Conservation (phyloP, 169 alveolate species). For the Amoebophrya sp. region DNA sequence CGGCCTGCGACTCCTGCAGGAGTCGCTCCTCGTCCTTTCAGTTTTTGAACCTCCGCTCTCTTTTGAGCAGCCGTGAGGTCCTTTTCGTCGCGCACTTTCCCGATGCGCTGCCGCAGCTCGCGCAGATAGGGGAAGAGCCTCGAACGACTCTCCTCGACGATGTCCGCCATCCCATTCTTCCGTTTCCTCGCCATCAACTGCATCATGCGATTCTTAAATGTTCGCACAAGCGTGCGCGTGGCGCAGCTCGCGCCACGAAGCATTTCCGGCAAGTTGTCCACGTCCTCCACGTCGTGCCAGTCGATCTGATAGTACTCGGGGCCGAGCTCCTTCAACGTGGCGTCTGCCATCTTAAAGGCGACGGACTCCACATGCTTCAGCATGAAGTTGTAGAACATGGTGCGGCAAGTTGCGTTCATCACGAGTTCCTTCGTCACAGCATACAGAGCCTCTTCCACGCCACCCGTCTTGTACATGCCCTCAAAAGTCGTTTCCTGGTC, state of each 20-base stretch:
- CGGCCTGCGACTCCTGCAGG: neutral
- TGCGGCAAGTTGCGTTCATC: neutral
- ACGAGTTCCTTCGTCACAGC: slow-evolving; percentile 1
- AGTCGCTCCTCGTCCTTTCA: neutral
- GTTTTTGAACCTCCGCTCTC: no score
- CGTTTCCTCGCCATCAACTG: neutral
- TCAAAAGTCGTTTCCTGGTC: neutral
- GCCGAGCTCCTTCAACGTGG: neutral
- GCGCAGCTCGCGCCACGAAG: neutral
- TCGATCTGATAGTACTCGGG: neutral
- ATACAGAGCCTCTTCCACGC: neutral
- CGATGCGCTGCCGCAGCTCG: neutral
- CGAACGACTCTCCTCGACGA: neutral
- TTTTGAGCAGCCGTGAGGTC: no score
- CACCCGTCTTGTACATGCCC: neutral
- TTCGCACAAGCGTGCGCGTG: neutral
- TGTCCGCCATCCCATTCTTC: neutral
- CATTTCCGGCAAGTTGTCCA: neutral
- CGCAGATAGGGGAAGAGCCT: neutral
- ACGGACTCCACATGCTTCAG: neutral
- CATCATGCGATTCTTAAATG: neutral
- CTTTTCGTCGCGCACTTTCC: neutral
- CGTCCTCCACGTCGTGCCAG: slow-evolving; percentile 1
- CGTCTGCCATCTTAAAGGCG: neutral
- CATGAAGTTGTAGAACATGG: slow-evolving; percentile 4